Evolutionary conservation across 2,329 filamentous ascomycete species (phyloP), one percentile per base, ranked within the genome.

Genomic region (Diaporthe sp.): DNA sequence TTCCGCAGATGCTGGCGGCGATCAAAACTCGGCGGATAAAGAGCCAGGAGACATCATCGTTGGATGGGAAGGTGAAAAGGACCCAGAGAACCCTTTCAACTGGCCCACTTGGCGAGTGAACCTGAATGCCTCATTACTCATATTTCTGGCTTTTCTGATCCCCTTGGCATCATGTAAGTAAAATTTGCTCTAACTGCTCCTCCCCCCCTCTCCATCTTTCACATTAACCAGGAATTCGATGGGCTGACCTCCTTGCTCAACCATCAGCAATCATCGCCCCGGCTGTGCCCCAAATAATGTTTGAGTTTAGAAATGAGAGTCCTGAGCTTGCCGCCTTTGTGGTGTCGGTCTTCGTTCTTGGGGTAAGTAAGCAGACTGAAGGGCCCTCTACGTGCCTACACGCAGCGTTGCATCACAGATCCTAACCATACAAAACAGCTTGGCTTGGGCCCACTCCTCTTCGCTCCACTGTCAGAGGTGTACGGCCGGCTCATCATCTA

Each of bases 321-420:
- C 80, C 81, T 10, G 82, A 88, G 60, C 84, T 94, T 1, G 88
- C 87, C 0, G 88, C 91, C 0, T 92, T 95, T 64, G 91, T 93
- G 72, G 90, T 94, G 0, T 92, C 91, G 0, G 88, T 94, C 35
- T 92, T 92, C 80, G 86, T 94, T 3, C 83, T 94, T 0, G 92
- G 92, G 25, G 35, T 69, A 25, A 28, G 66, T 22, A 15, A 40
- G n/a, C n/a, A n/a, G n/a, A 47, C 3, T 22, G 6, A 4, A 22
- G 13, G 22, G 42, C 42, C 13, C 15, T 47, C 17, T 19, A 15
- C 17, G 1, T 15, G 17, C 2, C 17, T n/a, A 22, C 17, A 47
- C 19, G 15, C n/a, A 47, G 13, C 22, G 8, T 22, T 22, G 3
- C 22, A 22, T 19, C 17, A n/a, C 4, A 40, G 38, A 6, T 28